These are phyloP conservation scores for Conoideocrella luteorostrata DNA, from an alignment of 2,329 filamentous ascomycete species.

Conservation along the genomic window DNA sequence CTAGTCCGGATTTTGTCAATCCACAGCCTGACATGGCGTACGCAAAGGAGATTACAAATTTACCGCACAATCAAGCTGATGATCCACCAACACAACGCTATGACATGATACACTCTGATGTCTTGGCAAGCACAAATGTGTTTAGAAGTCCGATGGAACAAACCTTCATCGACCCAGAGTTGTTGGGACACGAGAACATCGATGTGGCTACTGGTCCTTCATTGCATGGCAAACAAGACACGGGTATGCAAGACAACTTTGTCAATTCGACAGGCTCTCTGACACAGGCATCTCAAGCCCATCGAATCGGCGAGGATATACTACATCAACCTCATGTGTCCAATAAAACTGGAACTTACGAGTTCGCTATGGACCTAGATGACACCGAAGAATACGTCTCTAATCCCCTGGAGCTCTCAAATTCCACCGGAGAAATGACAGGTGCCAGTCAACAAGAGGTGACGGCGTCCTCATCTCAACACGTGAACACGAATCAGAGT, in stretches of 20 bases:
- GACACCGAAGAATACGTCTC: not conserved
- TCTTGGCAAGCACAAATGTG: constrained; percentile 3
- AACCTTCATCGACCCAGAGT: constrained; percentile 1
- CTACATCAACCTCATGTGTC: not conserved
- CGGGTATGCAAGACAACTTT: not conserved
- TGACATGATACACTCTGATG: not conserved
- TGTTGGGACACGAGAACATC: not conserved
- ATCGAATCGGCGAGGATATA: not conserved
- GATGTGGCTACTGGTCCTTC: not conserved
- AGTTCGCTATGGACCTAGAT: not conserved
- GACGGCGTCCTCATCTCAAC: not conserved
- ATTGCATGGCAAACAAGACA: not conserved
- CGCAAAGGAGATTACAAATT: not conserved
- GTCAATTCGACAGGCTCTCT: too few relatives aligned
- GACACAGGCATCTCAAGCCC: too few relatives aligned
- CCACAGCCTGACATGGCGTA: not conserved
- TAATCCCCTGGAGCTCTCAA: not conserved
- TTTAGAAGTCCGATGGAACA: not conserved
- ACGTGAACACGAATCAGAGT: not conserved
- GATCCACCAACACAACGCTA: not conserved
- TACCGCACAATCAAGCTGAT: not conserved
- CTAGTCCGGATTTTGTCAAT: not conserved
- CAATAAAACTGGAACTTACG: not conserved
- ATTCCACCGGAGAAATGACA: not conserved
- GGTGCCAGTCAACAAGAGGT: not conserved